Percentiles rank a stretch among this genome's conserved stretches.
Evolutionary conservation across 768 basidiomycete species (phyloP).

Genomic region (Russula foetens): DNA sequence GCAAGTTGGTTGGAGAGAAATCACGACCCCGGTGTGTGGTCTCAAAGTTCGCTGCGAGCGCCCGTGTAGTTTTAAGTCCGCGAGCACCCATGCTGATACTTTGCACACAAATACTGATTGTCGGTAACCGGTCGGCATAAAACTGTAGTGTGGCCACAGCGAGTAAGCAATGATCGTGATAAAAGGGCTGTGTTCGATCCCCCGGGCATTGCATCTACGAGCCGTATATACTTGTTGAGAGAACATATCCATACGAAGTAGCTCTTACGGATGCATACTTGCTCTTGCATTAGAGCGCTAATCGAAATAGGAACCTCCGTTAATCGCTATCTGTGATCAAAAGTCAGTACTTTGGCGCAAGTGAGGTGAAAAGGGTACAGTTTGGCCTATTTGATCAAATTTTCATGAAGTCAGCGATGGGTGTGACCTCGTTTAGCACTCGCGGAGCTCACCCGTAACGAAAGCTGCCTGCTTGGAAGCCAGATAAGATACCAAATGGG

Average conservation of each 20-base stretch:
- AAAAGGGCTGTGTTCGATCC: neutral
- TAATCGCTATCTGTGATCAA: slow-evolving; percentile 1
- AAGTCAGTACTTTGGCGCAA: neutral
- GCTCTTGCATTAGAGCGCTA: neutral
- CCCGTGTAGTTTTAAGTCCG: neutral
- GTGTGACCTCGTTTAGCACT: neutral
- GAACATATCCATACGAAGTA: no score
- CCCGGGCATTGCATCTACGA: neutral
- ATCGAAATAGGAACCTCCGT: slow-evolving; percentile 1
- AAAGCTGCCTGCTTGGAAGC: slow-evolving; percentile 16
- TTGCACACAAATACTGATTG: neutral
- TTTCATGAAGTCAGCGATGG: neutral
- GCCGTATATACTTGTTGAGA: no score
- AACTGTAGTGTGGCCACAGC: neutral
- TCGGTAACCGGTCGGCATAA: neutral
- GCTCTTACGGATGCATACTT: neutral
- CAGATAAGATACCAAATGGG: slow-evolving; percentile 20
- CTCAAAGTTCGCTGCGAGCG: neutral
- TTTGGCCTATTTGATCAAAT: slow-evolving; percentile 5
- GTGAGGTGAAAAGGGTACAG: neutral
- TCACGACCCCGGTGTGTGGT: neutral
- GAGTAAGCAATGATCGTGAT: neutral
- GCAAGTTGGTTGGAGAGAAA: slow-evolving; percentile 4
- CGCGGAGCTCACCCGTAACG: slow-evolving; percentile 15
- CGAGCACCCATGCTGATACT: neutral